Evolutionary conservation across 1,139 yeast genomes (phyloP), one percentile per base, ranked within the genome.

Genomic region (Protomyces arabidopsidicola): DNA sequence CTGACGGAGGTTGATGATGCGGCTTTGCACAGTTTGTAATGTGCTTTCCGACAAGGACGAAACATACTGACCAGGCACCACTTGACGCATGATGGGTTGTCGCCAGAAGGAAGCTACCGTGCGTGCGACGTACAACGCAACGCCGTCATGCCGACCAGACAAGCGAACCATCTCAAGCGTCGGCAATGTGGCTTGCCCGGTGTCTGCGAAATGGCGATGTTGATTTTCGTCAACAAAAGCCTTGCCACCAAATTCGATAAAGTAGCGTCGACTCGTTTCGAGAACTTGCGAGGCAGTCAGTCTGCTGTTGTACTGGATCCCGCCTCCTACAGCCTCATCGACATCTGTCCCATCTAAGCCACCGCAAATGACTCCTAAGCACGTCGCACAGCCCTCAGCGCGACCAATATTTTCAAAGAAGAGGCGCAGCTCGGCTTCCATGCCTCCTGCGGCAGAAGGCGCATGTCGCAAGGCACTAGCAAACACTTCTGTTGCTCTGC

Each of bases 111-210:
- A 86, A 68, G 95, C 81, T 69, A 93, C 83, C 22, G 90, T 75
- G 71, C 98, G 82, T 0, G 96, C 82, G 45, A 90, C 77, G 66
- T 91, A 82, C 53, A 90, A 81, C 20, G 95, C 86, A n/a, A 90
- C 82, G 60, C 97, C 98, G 74, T 90, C 93, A 71, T 91, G 90
- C 68, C 97, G 79, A 69, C 96, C 96, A 75, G 97, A 88, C 68
- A 93, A 80, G 42, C 89, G 83, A 9, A 93, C 96, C 71, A 87
- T 86, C 69, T 87, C 90, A 55, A 86, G 80, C 14, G 57, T 52
- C 2, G 61, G 63, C 18, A 55, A 45, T 10, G 38, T 48, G 38
- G 48, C 55, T 4, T 66, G 50, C 16, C 53, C 65, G 31, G 63
- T 65, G 10, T 59, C 50, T 8, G 55, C 58, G 36, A 57, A 55